Evolutionary conservation across 805 yeast genomes (phyloP).

Genomic region (Saccharomyces paradoxus): DNA sequence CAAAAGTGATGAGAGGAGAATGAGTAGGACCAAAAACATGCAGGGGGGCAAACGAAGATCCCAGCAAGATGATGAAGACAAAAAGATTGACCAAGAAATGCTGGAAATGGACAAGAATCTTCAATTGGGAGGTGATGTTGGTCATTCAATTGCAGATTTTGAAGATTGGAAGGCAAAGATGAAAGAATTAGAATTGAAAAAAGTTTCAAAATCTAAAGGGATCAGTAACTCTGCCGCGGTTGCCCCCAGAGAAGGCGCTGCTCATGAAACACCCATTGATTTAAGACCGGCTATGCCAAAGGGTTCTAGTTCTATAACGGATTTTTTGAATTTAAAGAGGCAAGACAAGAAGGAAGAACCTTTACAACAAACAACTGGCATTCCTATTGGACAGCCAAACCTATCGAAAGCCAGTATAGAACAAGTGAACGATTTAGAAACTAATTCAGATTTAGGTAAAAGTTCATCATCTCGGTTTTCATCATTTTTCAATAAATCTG

Average conservation of each 20-base stretch:
- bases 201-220: conserved; percentile 2
- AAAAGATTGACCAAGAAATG: conserved; percentile 29
- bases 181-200: conserved; percentile 31
- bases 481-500: conserved; percentile 27
- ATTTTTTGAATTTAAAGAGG: conserved; percentile 21
- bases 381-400: not conserved
- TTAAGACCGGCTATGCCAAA: conserved; percentile 8
- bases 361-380: not conserved
- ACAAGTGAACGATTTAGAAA: not conserved
- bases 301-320: conserved; percentile 26
- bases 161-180: conserved; percentile 35
- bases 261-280: conserved; percentile 3
- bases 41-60: conserved; percentile 9
- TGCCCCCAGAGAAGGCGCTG: not conserved
- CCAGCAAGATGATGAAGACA: conserved; percentile 19
- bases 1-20: conserved; percentile 13
- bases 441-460: conserved; percentile 5
- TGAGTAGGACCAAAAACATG: conserved; percentile 13
- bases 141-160: conserved; percentile 34
- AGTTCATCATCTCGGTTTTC: conserved; percentile 30
- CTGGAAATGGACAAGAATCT: conserved; percentile 28
- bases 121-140: conserved; percentile 17
- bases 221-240: not conserved
- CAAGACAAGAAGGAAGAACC: not conserved
- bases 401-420: not conserved